phyloP scores from a whole-genome alignment of 2,329 filamentous ascomycete species.

The Aureobasidium sp. region DNA sequence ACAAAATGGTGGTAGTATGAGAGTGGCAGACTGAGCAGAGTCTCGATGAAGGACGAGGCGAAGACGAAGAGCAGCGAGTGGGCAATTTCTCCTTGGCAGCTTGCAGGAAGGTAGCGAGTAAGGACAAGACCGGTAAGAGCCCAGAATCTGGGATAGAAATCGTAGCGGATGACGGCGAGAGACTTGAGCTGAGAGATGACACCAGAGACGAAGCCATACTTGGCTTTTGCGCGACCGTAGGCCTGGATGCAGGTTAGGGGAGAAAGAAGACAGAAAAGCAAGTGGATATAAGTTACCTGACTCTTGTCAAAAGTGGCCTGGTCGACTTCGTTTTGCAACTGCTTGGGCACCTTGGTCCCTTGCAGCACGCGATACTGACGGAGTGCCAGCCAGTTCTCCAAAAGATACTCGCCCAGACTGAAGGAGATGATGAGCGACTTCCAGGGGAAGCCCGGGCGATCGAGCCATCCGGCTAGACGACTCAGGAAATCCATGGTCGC shows the following conservation, averaged over 20 bases:
- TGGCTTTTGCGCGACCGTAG: slow-evolving; percentile 91
- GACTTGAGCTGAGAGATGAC: slow-evolving; percentile 85
- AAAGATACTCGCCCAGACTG: slow-evolving; percentile 79
- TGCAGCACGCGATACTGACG: slow-evolving; percentile 86
- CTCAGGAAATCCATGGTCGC: slow-evolving; percentile 32
- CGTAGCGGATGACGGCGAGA: slow-evolving; percentile 77
- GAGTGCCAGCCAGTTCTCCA: slow-evolving; percentile 81
- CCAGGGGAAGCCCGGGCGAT: slow-evolving; percentile 92
- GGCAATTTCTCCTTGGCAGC: slow-evolving; percentile 84
- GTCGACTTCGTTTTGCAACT: slow-evolving; percentile 79
- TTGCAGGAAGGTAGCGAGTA: slow-evolving; percentile 61
- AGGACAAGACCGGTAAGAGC: slow-evolving; percentile 67
- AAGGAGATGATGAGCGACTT: slow-evolving; percentile 94
- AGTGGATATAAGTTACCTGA: slow-evolving; percentile 45
- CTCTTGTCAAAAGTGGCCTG: slow-evolving; percentile 90
- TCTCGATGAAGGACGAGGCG: slow-evolving; percentile 72
- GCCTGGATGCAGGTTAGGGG: slow-evolving; percentile 41
- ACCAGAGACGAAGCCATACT: slow-evolving; percentile 72
- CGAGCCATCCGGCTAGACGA: slow-evolving; percentile 74
- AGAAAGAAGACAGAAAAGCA: background rate
- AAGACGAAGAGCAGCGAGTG: slow-evolving; percentile 92
- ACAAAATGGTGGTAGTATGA: slow-evolving; percentile 93
- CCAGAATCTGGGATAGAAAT: slow-evolving; percentile 89
- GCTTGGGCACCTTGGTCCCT: slow-evolving; percentile 70
- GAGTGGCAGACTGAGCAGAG: slow-evolving; percentile 67